These are phyloP conservation scores for Colletotrichum viniferum DNA, from an alignment of 2,329 filamentous ascomycete genomes.

Conservation along the genomic window DNA sequence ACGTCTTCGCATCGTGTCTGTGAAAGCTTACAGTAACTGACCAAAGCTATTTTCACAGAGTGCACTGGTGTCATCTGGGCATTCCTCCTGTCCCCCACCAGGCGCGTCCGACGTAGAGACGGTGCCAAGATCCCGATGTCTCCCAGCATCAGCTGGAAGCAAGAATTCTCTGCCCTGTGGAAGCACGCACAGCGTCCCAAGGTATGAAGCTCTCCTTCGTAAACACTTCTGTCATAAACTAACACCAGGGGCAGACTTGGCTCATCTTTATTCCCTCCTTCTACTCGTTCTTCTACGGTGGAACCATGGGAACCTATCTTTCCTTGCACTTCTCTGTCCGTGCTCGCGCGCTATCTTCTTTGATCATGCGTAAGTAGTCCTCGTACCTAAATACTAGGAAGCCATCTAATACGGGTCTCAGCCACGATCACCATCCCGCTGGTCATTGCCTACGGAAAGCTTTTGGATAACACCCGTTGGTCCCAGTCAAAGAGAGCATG, in stretches of 20 bases:
- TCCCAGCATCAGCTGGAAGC: slow-evolving; percentile 23
- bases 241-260: slow-evolving; percentile 21
- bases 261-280: slow-evolving; percentile 26
- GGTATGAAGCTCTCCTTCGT: slow-evolving; percentile 5
- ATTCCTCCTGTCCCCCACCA: slow-evolving; percentile 29
- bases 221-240: neutral
- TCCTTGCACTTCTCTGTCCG: slow-evolving; percentile 29
- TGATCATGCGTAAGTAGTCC: slow-evolving; percentile 13
- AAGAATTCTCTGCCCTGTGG: slow-evolving; percentile 28
- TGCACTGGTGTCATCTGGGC: slow-evolving; percentile 30
- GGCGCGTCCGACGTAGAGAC: slow-evolving; percentile 30
- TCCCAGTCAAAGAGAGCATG: neutral
- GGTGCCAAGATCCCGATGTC: slow-evolving; percentile 28
- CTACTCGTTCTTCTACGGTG: slow-evolving; percentile 43
- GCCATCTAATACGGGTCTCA: neutral
- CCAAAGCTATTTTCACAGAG: neutral
- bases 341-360: slow-evolving; percentile 26
- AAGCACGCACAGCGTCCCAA: slow-evolving; percentile 22
- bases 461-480: slow-evolving; percentile 2
- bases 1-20: neutral
- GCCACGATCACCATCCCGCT: slow-evolving; percentile 2
- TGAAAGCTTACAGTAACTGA: neutral
- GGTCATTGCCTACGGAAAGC: neutral
- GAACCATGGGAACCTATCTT: slow-evolving; percentile 29
- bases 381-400: no score